Base-by-base conservation (phyloP, 495 filamentous ascomycete species). In the Penicillium macrosclerotiorum region DNA sequence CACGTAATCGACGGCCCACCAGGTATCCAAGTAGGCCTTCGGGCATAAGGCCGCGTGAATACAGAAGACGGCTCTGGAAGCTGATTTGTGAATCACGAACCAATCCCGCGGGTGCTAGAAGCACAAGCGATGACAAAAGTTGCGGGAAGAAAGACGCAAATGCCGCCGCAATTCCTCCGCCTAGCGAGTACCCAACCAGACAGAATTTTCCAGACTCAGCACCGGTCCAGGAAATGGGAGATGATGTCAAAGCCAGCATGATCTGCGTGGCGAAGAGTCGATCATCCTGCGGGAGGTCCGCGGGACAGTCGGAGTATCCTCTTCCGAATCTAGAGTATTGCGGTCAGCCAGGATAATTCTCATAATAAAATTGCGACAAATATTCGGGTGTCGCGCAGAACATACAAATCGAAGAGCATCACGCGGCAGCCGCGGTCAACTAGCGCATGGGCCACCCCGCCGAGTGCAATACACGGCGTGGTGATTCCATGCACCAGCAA, bases 401-500 rank as follows among this genome's bases (percentile, higher is more conserved):
- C 68, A 11, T 66, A 73, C 75, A 64, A 63, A 73, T 83, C 85
- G 51, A 91, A 89, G 13, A 94, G 67, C 76, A 95, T 80, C 12
- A 96, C 89, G 13, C 91, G 77, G 58, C 85, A 95, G 3, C 88
- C 89, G 16, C 75, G 77, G 37, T 84, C 73, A 12, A 83, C 87
- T 17, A 96, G 73, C 9, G 73, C 76, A 59, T 85, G 71, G 27
- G 90, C 84, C 26, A 95, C 54, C 27, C 74, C 73, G 29, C 80
- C 78, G 2, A 94, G 71, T 3, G 88, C 78, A 52, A 87, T 75
- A 63, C 85, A 86, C 2, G 92, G 87, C 1, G 87, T 97, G 38
- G 80, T 85, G 56, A 95, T 94, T 20, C 92, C 92, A 60, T 95
- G 91, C 16, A 96, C 67, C 17, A 95, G 68, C 26, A 96, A 55